A percentile compares a stretch with the other conserved stretches of the same genome.
These are phyloP conservation scores for Zizania palustris DNA, from an alignment of 202 grass and related monocot genomes.

Conservation along the genomic window DNA sequence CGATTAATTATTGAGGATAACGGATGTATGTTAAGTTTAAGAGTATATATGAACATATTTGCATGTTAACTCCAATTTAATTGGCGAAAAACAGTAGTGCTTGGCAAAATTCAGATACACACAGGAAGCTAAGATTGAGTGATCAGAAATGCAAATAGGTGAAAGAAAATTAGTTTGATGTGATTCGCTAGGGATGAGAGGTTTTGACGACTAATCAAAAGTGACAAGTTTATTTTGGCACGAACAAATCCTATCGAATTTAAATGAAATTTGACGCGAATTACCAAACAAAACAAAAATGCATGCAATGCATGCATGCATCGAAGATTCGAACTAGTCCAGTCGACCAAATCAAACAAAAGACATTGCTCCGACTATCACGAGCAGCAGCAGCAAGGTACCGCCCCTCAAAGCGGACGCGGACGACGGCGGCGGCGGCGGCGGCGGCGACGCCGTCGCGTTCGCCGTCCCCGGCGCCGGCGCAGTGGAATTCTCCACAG, in stretches of 20 bases:
- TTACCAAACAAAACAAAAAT: neutral
- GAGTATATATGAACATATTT: neutral
- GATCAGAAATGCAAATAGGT: neutral
- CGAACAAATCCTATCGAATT: neutral
- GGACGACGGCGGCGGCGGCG: conserved; percentile 28
- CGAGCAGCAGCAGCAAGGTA: conserved; percentile 18
- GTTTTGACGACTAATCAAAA: neutral
- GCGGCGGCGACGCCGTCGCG: neutral
- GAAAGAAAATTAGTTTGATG: neutral
- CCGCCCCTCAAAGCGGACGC: neutral
- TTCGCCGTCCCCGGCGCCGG: conserved; percentile 1
- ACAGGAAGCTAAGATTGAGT: neutral
- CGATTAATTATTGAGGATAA: neutral
- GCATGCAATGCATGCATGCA: neutral
- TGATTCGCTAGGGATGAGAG: neutral
- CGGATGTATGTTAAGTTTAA: neutral
- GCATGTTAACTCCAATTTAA: neutral
- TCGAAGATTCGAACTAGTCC: neutral
- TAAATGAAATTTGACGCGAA: neutral
- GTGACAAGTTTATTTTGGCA: conserved; percentile 29
- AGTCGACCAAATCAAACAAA: conserved; percentile 17
- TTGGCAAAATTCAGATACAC: neutral
- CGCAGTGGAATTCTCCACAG: neutral
- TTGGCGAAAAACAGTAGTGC: neutral
- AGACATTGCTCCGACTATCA: conserved; percentile 10